phyloP scores from a whole-genome alignment of 345 rosid species.

The Conringia planisiliqua region DNA sequence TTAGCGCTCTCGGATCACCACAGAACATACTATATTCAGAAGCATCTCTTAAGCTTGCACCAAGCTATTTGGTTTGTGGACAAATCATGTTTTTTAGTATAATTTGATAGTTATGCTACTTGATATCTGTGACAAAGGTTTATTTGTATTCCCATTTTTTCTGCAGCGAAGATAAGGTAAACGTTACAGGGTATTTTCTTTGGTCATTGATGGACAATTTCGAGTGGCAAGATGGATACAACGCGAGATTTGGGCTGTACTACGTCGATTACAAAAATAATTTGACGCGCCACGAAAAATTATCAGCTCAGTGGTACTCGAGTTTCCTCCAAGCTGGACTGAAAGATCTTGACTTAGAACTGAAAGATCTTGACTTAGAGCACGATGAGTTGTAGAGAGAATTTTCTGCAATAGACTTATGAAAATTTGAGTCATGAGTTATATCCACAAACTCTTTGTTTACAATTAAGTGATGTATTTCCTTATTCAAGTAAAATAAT shows the following conservation, averaged over 20 bases:
- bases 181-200: constrained; percentile 30
- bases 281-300: constrained; percentile 29
- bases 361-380: not conserved
- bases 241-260: constrained; percentile 19
- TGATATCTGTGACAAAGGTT: not conserved
- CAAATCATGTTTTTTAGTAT: not conserved
- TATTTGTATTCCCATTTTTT: not conserved
- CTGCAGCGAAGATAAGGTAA: constrained; percentile 27
- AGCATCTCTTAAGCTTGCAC: constrained; percentile 26
- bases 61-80: constrained; percentile 26
- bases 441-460: not conserved
- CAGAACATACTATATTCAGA: constrained; percentile 26
- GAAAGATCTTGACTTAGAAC: not conserved
- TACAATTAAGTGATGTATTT: not conserved
- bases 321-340: constrained; percentile 11
- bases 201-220: constrained; percentile 33
- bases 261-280: constrained; percentile 24
- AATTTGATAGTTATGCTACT: not conserved
- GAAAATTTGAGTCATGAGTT: constrained; percentile 1
- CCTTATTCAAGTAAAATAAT: not conserved
- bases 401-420: not conserved
- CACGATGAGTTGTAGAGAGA: constrained; percentile 27
- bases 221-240: constrained; percentile 31
- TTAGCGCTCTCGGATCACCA: constrained; percentile 25
- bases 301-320: constrained; percentile 26